Conservation (phyloP, 1,139 yeast species). For the Dujonia santamariae region DNA sequence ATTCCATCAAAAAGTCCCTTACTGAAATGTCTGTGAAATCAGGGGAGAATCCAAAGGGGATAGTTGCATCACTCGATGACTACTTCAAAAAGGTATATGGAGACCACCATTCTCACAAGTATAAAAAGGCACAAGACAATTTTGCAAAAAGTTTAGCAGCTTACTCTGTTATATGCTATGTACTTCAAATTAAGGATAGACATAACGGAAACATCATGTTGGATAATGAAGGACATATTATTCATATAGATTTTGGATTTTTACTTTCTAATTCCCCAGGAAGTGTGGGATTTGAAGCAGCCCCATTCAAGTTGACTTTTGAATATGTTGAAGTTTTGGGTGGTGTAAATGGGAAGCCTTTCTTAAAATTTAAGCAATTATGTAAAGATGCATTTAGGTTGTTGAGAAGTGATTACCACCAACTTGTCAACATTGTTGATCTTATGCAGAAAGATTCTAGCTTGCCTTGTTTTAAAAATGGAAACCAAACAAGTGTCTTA, state of each 20-base stretch:
- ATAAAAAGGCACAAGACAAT: slow-evolving; percentile 72
- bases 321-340: slow-evolving; percentile 89
- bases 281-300: slow-evolving; percentile 93
- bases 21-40: slow-evolving; percentile 67
- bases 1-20: slow-evolving; percentile 87
- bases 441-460: slow-evolving; percentile 89
- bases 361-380: slow-evolving; percentile 53
- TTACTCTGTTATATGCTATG: slow-evolving; percentile 82
- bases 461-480: slow-evolving; percentile 88
- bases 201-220: slow-evolving; percentile 96
- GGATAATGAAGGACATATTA: slow-evolving; percentile 90
- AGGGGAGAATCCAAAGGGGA: slow-evolving; percentile 67
- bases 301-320: slow-evolving; percentile 86
- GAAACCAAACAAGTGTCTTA: slow-evolving; percentile 76
- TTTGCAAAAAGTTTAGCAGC: slow-evolving; percentile 86
- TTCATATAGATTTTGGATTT: slow-evolving; percentile 95
- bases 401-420: slow-evolving; percentile 68
- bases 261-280: slow-evolving; percentile 92
- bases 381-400: slow-evolving; percentile 73
- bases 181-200: slow-evolving; percentile 88
- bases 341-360: slow-evolving; percentile 63
- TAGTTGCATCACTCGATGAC: slow-evolving; percentile 68
- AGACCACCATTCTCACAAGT: slow-evolving; percentile 44
- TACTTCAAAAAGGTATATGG: slow-evolving; percentile 80
- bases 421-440: slow-evolving; percentile 76